Conservation (phyloP, 2,329 filamentous ascomycete genomes). For the Ascochyta clinopodiicola region DNA sequence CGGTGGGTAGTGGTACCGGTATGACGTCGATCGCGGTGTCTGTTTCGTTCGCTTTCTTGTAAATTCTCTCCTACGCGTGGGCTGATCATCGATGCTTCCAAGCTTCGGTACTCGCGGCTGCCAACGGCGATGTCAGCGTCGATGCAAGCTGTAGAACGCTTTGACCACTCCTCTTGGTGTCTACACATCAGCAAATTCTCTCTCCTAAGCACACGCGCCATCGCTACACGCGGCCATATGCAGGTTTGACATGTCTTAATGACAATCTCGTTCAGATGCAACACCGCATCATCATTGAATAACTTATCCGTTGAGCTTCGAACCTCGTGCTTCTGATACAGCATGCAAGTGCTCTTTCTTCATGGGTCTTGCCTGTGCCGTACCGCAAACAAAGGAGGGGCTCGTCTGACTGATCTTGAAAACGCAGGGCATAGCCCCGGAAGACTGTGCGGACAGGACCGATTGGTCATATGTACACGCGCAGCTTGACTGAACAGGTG, state of each 20-base stretch:
- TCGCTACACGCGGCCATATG: neutral
- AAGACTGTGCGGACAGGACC: conserved; percentile 2
- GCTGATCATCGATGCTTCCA: conserved; percentile 1
- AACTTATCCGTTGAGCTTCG: neutral
- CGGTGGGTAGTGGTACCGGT: conserved; percentile 20
- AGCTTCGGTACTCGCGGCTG: neutral
- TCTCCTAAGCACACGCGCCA: conserved; percentile 4
- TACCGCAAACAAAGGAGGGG: conserved; percentile 2
- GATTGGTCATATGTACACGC: neutral
- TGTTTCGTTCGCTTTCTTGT: conserved; percentile 11
- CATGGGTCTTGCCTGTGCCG: conserved; percentile 1
- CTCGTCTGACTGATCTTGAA: neutral
- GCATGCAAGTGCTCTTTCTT: neutral
- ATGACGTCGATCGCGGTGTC: conserved; percentile 20
- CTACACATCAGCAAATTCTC: conserved; percentile 2
- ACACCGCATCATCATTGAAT: conserved; percentile 7
- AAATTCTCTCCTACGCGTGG: conserved; percentile 7
- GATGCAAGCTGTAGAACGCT: neutral
- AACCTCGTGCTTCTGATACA: neutral
- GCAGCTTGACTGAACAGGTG: neutral
- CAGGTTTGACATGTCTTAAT: neutral
- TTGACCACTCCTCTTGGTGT: neutral
- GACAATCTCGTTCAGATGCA: neutral
- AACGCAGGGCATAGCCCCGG: neutral
- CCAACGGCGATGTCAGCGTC: no score